These are phyloP conservation scores for Ogataea nitratoaversa DNA, from an alignment of 805 yeast species.

Conservation along the genomic window DNA sequence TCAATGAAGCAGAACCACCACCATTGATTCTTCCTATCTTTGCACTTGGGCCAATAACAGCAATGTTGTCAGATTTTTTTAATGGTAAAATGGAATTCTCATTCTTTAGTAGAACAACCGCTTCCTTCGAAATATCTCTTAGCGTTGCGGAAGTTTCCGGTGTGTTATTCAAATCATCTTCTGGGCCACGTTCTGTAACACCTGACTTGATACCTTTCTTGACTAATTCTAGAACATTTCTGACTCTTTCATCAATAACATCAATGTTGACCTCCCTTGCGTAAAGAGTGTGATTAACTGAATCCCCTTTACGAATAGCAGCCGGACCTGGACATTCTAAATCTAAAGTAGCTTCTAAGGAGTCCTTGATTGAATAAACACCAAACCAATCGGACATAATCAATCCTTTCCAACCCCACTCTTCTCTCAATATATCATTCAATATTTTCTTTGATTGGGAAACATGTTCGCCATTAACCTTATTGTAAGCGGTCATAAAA, in stretches of 20 bases:
- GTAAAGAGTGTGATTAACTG: conserved; percentile 38
- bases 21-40: conserved; percentile 46
- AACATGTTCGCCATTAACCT: conserved; percentile 56
- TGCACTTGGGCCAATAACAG: conserved; percentile 59
- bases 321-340: conserved; percentile 65
- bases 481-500: conserved; percentile 61
- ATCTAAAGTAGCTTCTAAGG: conserved; percentile 54
- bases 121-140: conserved; percentile 45
- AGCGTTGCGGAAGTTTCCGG: conserved; percentile 42
- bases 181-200: conserved; percentile 38
- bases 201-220: conserved; percentile 40
- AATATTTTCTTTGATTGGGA: conserved; percentile 42
- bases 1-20: conserved; percentile 53
- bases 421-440: conserved; percentile 44
- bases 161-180: conserved; percentile 36
- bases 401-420: conserved; percentile 56
- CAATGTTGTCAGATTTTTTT: conserved; percentile 35
- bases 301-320: conserved; percentile 34
- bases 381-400: conserved; percentile 67
- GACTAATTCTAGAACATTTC: conserved; percentile 43
- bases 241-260: conserved; percentile 44
- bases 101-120: conserved; percentile 55
- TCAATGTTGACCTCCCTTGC: conserved; percentile 38
- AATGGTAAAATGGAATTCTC: conserved; percentile 45
- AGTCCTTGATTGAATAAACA: conserved; percentile 41